Base-by-base conservation (phyloP, 2,329 filamentous ascomycete species). In the Fusarium buharicum region DNA sequence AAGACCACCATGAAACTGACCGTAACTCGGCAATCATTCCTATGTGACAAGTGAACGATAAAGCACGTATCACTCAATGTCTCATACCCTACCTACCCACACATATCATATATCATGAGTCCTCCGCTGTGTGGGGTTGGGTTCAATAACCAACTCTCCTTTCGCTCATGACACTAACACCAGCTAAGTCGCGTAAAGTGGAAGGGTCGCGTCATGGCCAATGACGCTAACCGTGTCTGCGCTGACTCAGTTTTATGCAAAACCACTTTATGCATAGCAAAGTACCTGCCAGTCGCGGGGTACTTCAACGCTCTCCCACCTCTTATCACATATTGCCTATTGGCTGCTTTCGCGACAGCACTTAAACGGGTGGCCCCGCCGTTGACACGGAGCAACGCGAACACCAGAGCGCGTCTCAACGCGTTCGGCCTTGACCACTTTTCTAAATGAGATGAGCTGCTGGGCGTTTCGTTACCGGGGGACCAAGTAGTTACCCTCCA, bases 351-450 rank as follows among this genome's bases (percentile, higher is more conserved):
- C 28, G 36, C 24, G 24, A 17, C 28, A 40, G 38, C 55, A 66
- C 59, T 66, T 51, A 48, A 64, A 5, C 20, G 13, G 24, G 17
- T 20, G 24, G 53, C 44, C 55, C 63, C 62, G 16, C 59, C 36
- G 27, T 43, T 39, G 48, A 50, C 59, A 48, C 53, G 59, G 39
- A 33, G 55, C 31, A 50, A 66, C 63, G 63, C 62, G 62, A 49
- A 17, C 8, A 11, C 18, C n/a, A 39, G 30, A 38, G 30, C 63
- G 63, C 63, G 63, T 47, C 41, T 41, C 20, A 38, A 53, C 63
- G 63, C 63, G 63, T 66, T 48, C 39, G 30, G 36, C 39, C 50
- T 48, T 48, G 50, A 55, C 62, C 47, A 66, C 62, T 66, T 66
- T 67, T 62, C 57, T 63, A 50, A 64, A 59, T 59, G 56, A 59